Percentiles rank a stretch among this genome's conserved stretches.
Evolutionary conservation across 345 rosid species (phyloP).

Genomic region (Aurinia saxatilis): DNA sequence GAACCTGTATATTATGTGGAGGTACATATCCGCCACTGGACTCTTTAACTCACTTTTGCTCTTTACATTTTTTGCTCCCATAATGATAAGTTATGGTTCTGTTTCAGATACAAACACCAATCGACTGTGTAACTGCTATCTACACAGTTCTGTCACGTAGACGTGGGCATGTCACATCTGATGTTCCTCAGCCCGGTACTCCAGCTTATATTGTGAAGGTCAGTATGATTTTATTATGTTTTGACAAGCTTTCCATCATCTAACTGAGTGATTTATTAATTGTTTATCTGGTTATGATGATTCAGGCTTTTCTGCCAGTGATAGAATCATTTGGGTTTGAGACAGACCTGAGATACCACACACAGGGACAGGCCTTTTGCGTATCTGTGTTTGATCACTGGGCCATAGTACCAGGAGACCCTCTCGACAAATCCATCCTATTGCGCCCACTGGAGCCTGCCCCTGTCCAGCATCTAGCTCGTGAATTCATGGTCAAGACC

Average conservation of each 20-base stretch:
- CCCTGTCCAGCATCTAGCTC: constrained; percentile 87
- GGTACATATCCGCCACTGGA: constrained; percentile 36
- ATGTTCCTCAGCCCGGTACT: constrained; percentile 98
- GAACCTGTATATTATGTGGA: constrained; percentile 99
- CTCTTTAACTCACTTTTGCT: neutral
- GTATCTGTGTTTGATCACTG: constrained; percentile 78
- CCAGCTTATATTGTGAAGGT: constrained; percentile 97
- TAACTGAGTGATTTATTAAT: neutral
- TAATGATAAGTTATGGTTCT: neutral
- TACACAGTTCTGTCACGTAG: constrained; percentile 89
- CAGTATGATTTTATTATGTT: neutral
- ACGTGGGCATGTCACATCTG: constrained; percentile 96
- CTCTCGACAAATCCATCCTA: constrained; percentile 85
- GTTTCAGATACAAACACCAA: constrained; percentile 93
- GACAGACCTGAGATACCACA: constrained; percentile 82
- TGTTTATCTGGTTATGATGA: neutral
- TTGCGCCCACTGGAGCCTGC: constrained; percentile 87
- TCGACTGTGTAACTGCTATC: constrained; percentile 91
- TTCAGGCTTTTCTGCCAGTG: constrained; percentile 83
- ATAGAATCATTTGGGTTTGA: constrained; percentile 91
- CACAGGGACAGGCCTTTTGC: constrained; percentile 91
- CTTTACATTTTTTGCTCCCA: neutral
- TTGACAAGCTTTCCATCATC: neutral
- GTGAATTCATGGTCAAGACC: constrained; percentile 45
- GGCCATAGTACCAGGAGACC: constrained; percentile 93